Evolutionary conservation across 2,329 filamentous ascomycete species (phyloP), one percentile per base, ranked within the genome.

Genomic region (Monilinia laxa): DNA sequence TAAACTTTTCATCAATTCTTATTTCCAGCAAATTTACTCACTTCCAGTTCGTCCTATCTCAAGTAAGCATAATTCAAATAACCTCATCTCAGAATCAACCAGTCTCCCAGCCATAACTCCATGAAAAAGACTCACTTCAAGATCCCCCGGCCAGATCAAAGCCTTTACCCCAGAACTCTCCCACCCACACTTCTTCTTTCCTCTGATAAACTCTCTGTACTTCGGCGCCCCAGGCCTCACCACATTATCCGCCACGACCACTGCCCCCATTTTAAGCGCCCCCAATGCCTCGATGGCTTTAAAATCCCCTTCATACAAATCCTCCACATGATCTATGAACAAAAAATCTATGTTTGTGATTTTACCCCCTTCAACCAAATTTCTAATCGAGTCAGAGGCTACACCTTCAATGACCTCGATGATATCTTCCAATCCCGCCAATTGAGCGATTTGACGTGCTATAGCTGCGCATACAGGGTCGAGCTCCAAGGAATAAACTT

Each of bases 251-350:
- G 88, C 88, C 0, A 85, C 86, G 18, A 89, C 77, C 0, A 89
- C 82, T 1, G 83, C 83, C 0, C 89, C 89, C 0, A 82, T 81
- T 0, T 79, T 80, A 3, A 93, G 79, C 51, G 93, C 16, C 23
- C 82, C 83, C 10, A 92, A 79, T 52, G 90, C 82, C 78, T 93
- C 90, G 74, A 87, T 90, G 0, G 92, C 81, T 78, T 92, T 92
- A 69, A 93, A 78, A 73, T 94, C 91, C 0, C 84, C 82, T 0
- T 84, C 84, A 76, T 93, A 93, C 0, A 87, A 84, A 0, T 88
- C 87, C 77, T 93, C 92, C 77, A 88, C 87, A 77, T 94, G 91
- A 73, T 93, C 91, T 42, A 94, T 79, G 76, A 94, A 93, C 77
- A 93, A 80, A 51, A 93, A 78, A 72, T 92, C 90, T 68, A 93